Evolutionary conservation across 352 stramenopile species (phyloP).

Genomic region (Globisporangium nagaii): DNA sequence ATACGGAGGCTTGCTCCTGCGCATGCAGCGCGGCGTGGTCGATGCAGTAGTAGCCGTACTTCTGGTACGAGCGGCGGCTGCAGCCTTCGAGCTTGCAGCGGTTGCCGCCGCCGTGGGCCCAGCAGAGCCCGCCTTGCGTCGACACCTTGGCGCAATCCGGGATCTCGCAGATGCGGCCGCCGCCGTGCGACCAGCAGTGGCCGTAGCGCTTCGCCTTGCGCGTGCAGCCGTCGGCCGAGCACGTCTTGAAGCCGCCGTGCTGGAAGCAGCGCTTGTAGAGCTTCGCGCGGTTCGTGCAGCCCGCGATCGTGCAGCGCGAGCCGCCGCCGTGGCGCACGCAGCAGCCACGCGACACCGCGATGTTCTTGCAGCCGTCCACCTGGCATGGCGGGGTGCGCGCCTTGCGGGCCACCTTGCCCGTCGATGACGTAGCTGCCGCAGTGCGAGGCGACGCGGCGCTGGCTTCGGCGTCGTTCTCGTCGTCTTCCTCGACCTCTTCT

Average conservation of each 20-base stretch:
- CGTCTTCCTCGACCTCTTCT: conserved; percentile 5
- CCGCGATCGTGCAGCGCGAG: conserved; percentile 33
- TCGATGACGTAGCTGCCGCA: neutral
- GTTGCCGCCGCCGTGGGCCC: conserved; percentile 77
- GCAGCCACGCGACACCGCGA: conserved; percentile 45
- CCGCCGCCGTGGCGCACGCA: conserved; percentile 34
- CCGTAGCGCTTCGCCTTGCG: conserved; percentile 79
- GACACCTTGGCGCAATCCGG: conserved; percentile 59
- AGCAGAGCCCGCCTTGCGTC: conserved; percentile 63
- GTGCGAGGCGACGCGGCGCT: neutral
- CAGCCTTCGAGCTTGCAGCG: conserved; percentile 60
- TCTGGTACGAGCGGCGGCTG: conserved; percentile 70
- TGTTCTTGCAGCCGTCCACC: conserved; percentile 60
- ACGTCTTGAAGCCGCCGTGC: conserved; percentile 68
- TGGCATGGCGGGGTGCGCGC: conserved; percentile 53
- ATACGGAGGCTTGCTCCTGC: neutral
- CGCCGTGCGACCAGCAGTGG: conserved; percentile 72
- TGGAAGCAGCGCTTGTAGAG: conserved; percentile 76
- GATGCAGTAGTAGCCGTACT: conserved; percentile 70
- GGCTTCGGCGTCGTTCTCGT: conserved; percentile 1
- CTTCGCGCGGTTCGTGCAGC: conserved; percentile 67
- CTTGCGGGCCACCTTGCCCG: conserved; percentile 18
- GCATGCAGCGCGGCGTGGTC: conserved; percentile 26
- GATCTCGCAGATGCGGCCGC: conserved; percentile 59
- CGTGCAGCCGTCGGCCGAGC: conserved; percentile 50